Percentiles rank a stretch among this genome's conserved stretches.
These are phyloP conservation scores for Phialocephala sp. DNA, from an alignment of 2,329 filamentous ascomycete species.

Conservation along the genomic window DNA sequence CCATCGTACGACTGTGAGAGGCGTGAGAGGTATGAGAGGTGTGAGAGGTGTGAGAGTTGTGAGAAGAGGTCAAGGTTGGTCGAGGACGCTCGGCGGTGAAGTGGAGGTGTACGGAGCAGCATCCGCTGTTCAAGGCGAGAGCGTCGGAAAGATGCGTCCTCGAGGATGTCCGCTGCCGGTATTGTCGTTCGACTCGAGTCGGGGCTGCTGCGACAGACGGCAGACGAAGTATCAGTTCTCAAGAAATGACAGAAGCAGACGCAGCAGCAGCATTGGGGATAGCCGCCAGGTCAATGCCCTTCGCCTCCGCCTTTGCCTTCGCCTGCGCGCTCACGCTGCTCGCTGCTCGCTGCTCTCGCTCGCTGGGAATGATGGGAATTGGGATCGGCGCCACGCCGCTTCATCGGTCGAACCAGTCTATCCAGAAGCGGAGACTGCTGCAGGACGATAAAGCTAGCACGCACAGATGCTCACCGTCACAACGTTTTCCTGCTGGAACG, in stretches of 20 bases:
- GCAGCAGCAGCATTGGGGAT: neutral
- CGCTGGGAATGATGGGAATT: neutral
- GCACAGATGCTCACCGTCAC: constrained; percentile 11
- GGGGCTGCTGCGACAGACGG: neutral
- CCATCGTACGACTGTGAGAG: neutral
- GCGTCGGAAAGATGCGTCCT: neutral
- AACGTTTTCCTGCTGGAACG: neutral
- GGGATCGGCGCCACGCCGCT: constrained; percentile 6
- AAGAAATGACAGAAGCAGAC: neutral
- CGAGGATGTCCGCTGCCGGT: neutral
- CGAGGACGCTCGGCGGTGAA: neutral
- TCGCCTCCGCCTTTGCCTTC: no score
- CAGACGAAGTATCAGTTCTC: constrained; percentile 14
- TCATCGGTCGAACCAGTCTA: neutral
- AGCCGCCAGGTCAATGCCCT: neutral
- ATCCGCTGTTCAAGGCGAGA: neutral
- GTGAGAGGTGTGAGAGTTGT: neutral
- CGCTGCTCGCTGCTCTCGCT: neutral
- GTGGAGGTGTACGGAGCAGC: constrained; percentile 1
- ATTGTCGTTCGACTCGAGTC: neutral
- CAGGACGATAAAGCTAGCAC: constrained; percentile 5
- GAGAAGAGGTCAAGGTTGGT: neutral
- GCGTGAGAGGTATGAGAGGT: neutral
- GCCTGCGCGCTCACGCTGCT: neutral
- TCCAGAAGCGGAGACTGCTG: neutral